Evolutionary conservation across 2,329 filamentous ascomycete species (phyloP), one percentile per base, ranked within the genome.

Genomic region (Pseudogymnoascus sp.): DNA sequence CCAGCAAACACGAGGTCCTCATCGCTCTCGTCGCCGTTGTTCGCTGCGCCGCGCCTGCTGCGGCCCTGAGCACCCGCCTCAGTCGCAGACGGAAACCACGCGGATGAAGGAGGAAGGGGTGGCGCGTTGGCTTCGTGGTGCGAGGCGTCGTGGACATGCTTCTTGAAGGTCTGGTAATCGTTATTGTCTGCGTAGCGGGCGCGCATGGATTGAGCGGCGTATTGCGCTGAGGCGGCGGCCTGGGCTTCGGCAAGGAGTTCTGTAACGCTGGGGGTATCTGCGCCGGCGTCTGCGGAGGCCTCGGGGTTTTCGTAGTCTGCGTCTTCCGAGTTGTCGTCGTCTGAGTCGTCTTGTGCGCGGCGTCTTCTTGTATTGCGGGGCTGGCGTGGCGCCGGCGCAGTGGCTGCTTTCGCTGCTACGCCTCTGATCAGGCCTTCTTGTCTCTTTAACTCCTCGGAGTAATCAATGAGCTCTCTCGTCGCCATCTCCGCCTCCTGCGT

Each of bases 1-100:
- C 82, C 78, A 28, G 82, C 80, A 30, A 92, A 80, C 1, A 86
- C 80, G 22, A 92, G 77, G 41, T 92, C 89, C 18, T 89, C 86
- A 60, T 88, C 86, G 14, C 80, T 79, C 4, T 82, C 83, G 1
- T 80, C 78, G 2, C 73, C 77, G 2, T 66, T 73, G 1, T 67
- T 74, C 6, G 30, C 61, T 5, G 64, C 63, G n/a, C 62, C 60
- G 18, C 32, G 32, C 18, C 22, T 38, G 14, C n/a, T 38, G 12
- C 32, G 35, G 12, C 35, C 37, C 14, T 30, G 57, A 1, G 16
- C 57, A 16, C 57, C 12, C 18, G 28, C 57, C 14, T 35, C 30
- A 6, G 12, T 22, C 14, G 41, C 7, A 1, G 41, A 47, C 1
- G 74, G 69, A 69, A 89, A 89, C 86, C 86, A 89, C 9, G 82